A percentile compares a stretch with the other conserved stretches of the same genome.
These are phyloP conservation scores for Dioszegia aurantiaca DNA, from an alignment of 768 basidiomycete species.

Conservation along the genomic window DNA sequence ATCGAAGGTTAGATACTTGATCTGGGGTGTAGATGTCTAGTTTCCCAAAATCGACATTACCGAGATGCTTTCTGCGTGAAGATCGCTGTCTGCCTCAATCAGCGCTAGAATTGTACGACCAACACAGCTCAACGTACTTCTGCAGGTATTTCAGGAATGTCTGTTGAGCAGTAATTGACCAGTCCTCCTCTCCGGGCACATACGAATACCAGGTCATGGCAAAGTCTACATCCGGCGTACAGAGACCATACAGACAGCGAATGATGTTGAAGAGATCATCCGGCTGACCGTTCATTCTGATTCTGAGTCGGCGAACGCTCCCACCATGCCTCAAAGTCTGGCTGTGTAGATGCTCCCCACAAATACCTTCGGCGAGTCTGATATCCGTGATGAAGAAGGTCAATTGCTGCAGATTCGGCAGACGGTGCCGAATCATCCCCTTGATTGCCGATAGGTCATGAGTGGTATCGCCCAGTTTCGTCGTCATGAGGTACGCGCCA, in stretches of 20 bases:
- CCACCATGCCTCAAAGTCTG: neutral
- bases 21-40: neutral
- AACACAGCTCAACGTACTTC: too few relatives aligned
- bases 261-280: neutral
- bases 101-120: too few relatives aligned
- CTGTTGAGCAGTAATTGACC: too few relatives aligned
- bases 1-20: neutral
- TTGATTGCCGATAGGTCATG: neutral
- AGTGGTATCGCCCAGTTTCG: neutral
- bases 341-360: neutral
- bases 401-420: neutral
- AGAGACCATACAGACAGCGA: neutral
- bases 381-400: neutral
- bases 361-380: neutral
- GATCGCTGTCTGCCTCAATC: too few relatives aligned
- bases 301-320: too few relatives aligned
- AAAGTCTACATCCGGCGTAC: too few relatives aligned
- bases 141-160: too few relatives aligned
- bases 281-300: neutral
- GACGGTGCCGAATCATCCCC: neutral
- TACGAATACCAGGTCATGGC: too few relatives aligned
- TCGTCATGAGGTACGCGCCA: neutral
- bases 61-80: too few relatives aligned
- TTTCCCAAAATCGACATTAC: too few relatives aligned
- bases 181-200: too few relatives aligned